Evolutionary conservation across 768 basidiomycete genomes (phyloP), one percentile per base, ranked within the genome.

Genomic region (Myochromella boudieri): DNA sequence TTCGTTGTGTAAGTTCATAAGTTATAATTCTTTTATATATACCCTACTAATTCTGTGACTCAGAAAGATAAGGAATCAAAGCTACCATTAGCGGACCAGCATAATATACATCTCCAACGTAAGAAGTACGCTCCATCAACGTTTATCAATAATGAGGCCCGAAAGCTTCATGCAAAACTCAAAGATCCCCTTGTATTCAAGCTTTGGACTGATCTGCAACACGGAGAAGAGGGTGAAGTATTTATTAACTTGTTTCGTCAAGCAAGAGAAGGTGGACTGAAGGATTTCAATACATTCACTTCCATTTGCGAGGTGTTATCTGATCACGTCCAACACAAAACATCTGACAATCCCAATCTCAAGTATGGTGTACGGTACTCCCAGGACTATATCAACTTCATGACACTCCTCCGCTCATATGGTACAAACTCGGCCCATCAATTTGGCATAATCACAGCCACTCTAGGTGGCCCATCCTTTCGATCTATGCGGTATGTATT

Each of bases 281-380:
- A 40, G 20, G 48, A 27, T 28, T 38, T 45, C 25, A 34, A 40
- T 26, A 20, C 37, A 15, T 49, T 53, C 14, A 29, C 26, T 0
- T 25, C 39, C 3, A 32, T 53, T 11, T 53, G 48, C 34, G 38
- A 53, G n/a, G 52, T 53, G 14, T 15, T 53, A 9, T 34, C 14
- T 6, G 38, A 53, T 25, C 39, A 36, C 3, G 17, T 53, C 17
- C n/a, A 17, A 12, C 52, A 44, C 12, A 38, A 49, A 17, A 45
- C 18, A 12, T 53, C 48, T 0, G 52, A 39, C 1, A 53, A 53
- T 24, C 4, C 24, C n/a, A 53, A 53, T 7, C 14, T 37, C 9
- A 53, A 53, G 33, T 49, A 49, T 31, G 52, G 52, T 4, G 43
- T 53, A 7, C 48, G 44, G 18, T 53, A 53, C 27, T 17, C 25